phyloP scores from a whole-genome alignment of 805 yeast genomes.

The Maudiozyma serrabonitensis region DNA sequence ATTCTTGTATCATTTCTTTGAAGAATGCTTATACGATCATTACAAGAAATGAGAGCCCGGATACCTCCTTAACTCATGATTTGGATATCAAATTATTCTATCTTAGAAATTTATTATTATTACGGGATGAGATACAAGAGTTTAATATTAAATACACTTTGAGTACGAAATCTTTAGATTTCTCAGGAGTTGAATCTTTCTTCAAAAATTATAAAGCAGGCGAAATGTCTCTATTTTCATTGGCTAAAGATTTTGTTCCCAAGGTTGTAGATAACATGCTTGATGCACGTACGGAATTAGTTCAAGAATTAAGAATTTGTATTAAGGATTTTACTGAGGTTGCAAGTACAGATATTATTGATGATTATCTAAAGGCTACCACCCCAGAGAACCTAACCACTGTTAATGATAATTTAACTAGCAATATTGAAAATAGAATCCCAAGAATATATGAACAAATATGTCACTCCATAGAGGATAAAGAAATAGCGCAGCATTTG shows the following conservation, averaged over 20 bases:
- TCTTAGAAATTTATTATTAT: conserved; percentile 58
- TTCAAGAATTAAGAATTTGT: conserved; percentile 57
- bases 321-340: conserved; percentile 61
- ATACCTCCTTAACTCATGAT: conserved; percentile 3
- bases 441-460: conserved; percentile 49
- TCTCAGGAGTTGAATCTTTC: conserved; percentile 61
- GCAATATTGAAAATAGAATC: conserved; percentile 41
- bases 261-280: conserved; percentile 71
- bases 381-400: conserved; percentile 24
- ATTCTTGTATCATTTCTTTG: conserved; percentile 58
- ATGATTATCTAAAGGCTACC: conserved; percentile 31
- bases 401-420: conserved; percentile 35
- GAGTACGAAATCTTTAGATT: conserved; percentile 63
- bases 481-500: conserved; percentile 39
- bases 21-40: conserved; percentile 45
- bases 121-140: conserved; percentile 58
- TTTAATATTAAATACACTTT: conserved; percentile 74
- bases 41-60: conserved; percentile 32
- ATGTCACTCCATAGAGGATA: conserved; percentile 45
- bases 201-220: conserved; percentile 31
- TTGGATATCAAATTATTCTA: conserved; percentile 56
- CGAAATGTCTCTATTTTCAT: conserved; percentile 6
- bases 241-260: conserved; percentile 10
- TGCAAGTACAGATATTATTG: conserved; percentile 40
- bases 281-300: conserved; percentile 68